phyloP scores from a whole-genome alignment of 768 basidiomycete genomes.

The Boletellus ananas region DNA sequence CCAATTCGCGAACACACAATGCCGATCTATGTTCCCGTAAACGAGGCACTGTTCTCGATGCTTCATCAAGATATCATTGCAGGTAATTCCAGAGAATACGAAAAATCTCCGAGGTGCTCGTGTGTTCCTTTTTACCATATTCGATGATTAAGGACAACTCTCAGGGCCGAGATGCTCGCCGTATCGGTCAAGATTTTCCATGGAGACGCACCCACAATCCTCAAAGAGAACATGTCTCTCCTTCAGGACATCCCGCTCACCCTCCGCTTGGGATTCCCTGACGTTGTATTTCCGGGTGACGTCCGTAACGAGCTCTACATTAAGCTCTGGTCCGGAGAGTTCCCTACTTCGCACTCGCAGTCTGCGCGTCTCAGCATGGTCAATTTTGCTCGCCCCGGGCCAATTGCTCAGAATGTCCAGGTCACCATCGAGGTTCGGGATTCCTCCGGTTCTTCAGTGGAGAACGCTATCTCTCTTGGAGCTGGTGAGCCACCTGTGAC shows the following conservation, averaged over 20 bases:
- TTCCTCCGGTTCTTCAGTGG: slow-evolving; percentile 62
- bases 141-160: not conserved
- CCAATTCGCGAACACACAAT: slow-evolving; percentile 74
- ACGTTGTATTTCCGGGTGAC: slow-evolving; percentile 92
- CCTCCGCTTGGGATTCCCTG: slow-evolving; percentile 87
- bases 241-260: slow-evolving; percentile 81
- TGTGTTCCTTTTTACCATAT: not conserved
- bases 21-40: slow-evolving; percentile 81
- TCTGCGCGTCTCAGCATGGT: slow-evolving; percentile 57
- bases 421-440: slow-evolving; percentile 87
- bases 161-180: slow-evolving; percentile 81
- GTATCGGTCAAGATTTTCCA: slow-evolving; percentile 84
- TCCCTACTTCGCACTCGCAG: slow-evolving; percentile 50
- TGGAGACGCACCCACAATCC: slow-evolving; percentile 71
- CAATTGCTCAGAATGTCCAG: slow-evolving; percentile 61
- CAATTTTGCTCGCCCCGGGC: slow-evolving; percentile 56
- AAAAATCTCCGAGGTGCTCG: slow-evolving; percentile 73
- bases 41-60: slow-evolving; percentile 86
- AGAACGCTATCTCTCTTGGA: slow-evolving; percentile 74
- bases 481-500: slow-evolving; percentile 79
- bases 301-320: slow-evolving; percentile 94
- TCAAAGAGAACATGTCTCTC: slow-evolving; percentile 80
- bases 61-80: slow-evolving; percentile 94
- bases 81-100: slow-evolving; percentile 71
- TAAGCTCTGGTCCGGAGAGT: slow-evolving; percentile 94